Percentiles rank a stretch among this genome's conserved stretches.
These are phyloP conservation scores for Corymbia calophylla DNA, from an alignment of 441 rosid genomes.

Conservation along the genomic window DNA sequence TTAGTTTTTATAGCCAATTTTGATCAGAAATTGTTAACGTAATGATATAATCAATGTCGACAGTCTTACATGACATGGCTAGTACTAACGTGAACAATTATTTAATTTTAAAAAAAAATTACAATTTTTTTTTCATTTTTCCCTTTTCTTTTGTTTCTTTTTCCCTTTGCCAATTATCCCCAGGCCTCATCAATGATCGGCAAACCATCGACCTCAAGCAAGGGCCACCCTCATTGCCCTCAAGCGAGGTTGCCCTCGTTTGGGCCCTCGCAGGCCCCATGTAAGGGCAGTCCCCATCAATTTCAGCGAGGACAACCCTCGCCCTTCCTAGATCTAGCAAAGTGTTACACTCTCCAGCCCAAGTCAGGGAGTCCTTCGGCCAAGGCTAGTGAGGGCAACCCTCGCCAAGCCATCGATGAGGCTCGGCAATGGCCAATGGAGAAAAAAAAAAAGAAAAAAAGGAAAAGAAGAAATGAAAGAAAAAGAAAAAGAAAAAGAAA, in stretches of 20 bases:
- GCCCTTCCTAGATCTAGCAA: too few relatives aligned
- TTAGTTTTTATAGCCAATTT: background rate
- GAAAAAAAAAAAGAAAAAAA: background rate
- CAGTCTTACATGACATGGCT: background rate
- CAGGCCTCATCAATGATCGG: background rate
- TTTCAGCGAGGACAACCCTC: too few relatives aligned
- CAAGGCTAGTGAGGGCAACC: background rate
- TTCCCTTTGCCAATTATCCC: accelerated
- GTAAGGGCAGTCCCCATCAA: too few relatives aligned
- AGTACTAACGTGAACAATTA: background rate
- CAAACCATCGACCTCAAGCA: background rate
- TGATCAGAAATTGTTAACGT: background rate
- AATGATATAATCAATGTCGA: accelerated
- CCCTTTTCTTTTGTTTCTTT: too few relatives aligned
- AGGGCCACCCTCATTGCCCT: background rate
- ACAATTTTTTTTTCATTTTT: background rate
- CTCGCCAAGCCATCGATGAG: too few relatives aligned
- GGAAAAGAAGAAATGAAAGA: background rate
- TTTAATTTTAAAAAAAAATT: too few relatives aligned
- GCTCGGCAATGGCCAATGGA: background rate
- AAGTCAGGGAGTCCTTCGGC: too few relatives aligned
- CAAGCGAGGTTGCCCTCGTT: background rate
- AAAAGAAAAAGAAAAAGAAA: too few relatives aligned
- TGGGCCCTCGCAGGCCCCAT: background rate
- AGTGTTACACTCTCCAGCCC: too few relatives aligned